These are phyloP conservation scores for Neonectria ditissima DNA, from an alignment of 2,329 filamentous ascomycete species.

Conservation along the genomic window DNA sequence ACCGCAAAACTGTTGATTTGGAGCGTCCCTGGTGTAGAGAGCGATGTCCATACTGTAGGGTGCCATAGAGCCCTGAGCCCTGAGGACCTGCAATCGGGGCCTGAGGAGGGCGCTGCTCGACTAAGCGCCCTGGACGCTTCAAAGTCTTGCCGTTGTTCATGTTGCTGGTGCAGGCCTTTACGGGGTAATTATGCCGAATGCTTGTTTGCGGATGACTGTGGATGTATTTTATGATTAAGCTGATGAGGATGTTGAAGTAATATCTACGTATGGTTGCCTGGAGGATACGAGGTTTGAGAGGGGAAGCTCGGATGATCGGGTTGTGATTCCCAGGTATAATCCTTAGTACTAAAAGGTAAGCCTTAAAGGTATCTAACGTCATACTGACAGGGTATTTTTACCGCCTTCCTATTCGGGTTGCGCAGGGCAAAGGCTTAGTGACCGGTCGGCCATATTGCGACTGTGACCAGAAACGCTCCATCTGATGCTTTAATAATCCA, in stretches of 20 bases:
- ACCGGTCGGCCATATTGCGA: no score
- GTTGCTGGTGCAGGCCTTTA: neutral
- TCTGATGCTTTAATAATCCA: no score
- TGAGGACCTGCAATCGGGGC: neutral
- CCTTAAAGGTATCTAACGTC: no score
- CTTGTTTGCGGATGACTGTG: neutral
- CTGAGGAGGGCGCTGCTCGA: neutral
- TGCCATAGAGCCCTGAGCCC: neutral
- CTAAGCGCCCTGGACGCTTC: neutral
- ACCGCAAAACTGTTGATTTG: neutral
- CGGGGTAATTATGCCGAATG: neutral
- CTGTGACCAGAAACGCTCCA: no score
- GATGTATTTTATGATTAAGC: neutral
- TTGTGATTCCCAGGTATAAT: no score
- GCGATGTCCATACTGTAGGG: neutral
- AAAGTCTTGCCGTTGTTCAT: neutral
- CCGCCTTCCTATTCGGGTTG: no score
- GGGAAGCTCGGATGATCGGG: slow-evolving; percentile 3
- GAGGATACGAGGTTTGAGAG: neutral
- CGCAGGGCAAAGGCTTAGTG: no score
- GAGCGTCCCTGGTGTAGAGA: neutral
- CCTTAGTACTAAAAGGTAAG: no score
- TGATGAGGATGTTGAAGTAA: neutral
- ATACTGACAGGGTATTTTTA: no score
- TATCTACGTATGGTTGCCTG: neutral